Base-by-base conservation (phyloP, 2,329 filamentous ascomycete species). In the Fusarium chuoi region DNA sequence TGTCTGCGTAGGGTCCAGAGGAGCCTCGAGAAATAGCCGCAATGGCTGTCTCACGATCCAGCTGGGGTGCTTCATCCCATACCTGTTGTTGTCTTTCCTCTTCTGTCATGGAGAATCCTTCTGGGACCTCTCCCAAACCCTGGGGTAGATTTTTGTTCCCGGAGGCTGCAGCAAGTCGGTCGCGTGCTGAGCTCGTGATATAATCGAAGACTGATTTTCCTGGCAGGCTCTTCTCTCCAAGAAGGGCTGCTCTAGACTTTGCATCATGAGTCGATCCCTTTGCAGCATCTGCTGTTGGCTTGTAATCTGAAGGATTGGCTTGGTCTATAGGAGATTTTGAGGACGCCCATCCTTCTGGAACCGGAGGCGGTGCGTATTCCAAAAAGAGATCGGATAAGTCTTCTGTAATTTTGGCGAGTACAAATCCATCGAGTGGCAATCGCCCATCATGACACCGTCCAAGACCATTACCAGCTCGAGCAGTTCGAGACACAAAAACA, bases 141-240 rank as follows among this genome's bases (percentile, higher is more conserved):
- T 90, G 89, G 1, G 96, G 96, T 6, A 99, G 88, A 78, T 96
- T 89, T 6, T 83, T 83, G 65, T 91, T 94, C 3, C 95, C 95
- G 6, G 94, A 94, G 2, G 91, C 91, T 17, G 90, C 87, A 7
- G 89, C 94, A 49, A 99, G 88, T 33, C 92, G 90, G 58, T 96
- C 92, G 70, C 96, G 91, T 7, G 93, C 90, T 39, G 93, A 89
- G 0, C 94, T 87, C 0, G 93, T 93, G 74, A 99, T 88, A 82
- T 93, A 99, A 82, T 98, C 95, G 81, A 98, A 99, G 6, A 99
- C 91, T 0, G 96, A 98, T 84, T 98, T 98, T 2, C 94, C 94
- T 0, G 95, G 95, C 1, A 98, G 85, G 41, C 77, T 71, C 44
- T 89, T 87, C 83, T 98, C 96, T 41, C 95, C 95, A 3, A 98